These are phyloP conservation scores for Aspergillus fumigatus DNA, from an alignment of 2,329 filamentous ascomycete species.

Conservation along the genomic window DNA sequence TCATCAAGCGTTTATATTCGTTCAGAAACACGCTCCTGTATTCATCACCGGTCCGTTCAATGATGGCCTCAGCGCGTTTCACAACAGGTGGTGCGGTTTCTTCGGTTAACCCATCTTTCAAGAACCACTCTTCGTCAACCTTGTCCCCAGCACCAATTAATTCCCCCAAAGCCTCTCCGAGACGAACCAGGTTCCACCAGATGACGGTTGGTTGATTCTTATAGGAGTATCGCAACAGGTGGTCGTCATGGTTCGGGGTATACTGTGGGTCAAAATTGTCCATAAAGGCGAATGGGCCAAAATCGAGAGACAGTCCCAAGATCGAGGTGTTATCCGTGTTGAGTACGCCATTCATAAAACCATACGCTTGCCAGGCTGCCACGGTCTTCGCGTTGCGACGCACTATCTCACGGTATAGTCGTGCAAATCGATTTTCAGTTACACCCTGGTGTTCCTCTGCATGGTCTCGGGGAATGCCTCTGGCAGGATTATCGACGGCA, in stretches of 20 bases:
- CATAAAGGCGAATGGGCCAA: constrained; percentile 95
- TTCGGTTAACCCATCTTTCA: constrained; percentile 66
- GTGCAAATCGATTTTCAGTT: constrained; percentile 79
- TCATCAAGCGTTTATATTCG: constrained; percentile 89
- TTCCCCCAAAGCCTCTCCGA: constrained; percentile 86
- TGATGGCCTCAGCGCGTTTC: constrained; percentile 75
- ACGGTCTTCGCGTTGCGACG: constrained; percentile 83
- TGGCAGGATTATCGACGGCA: constrained; percentile 41
- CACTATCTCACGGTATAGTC: constrained; percentile 82
- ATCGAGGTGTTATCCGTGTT: constrained; percentile 98
- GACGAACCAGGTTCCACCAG: constrained; percentile 95
- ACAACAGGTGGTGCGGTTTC: constrained; percentile 67
- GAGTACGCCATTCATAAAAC: constrained; percentile 98
- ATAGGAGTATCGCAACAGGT: constrained; percentile 82
- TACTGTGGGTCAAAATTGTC: constrained; percentile 94
- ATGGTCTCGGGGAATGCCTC: constrained; percentile 53
- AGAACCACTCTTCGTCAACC: constrained; percentile 68
- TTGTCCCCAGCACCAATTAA: constrained; percentile 70
- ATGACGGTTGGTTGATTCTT: constrained; percentile 92
- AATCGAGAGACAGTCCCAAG: constrained; percentile 84
- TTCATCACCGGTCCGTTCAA: constrained; percentile 75
- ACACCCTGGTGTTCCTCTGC: constrained; percentile 64
- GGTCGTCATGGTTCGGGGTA: constrained; percentile 95
- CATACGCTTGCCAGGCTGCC: constrained; percentile 93
- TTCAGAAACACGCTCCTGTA: constrained; percentile 80